Percentiles rank a stretch among this genome's conserved stretches.
These are phyloP conservation scores for Polytrichum formosum DNA, from an alignment of 225 moss, liverwort and hornwort genomes.

Conservation along the genomic window DNA sequence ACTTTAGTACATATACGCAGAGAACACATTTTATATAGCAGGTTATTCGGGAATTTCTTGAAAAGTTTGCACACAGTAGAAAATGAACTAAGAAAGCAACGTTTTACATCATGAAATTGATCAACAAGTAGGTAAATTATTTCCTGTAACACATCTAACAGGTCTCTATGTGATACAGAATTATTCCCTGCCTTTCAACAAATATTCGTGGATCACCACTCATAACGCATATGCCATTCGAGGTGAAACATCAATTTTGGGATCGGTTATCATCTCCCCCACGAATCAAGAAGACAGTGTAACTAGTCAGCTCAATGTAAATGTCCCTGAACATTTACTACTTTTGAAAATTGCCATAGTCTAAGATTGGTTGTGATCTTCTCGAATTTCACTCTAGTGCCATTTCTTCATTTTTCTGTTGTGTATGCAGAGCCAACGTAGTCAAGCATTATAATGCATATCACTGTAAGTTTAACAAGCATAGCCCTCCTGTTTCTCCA, in stretches of 20 bases:
- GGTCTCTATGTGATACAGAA: conserved; percentile 41
- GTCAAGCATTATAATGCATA: not conserved
- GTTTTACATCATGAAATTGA: not conserved
- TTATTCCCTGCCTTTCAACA: conserved; percentile 76
- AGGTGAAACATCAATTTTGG: conserved; percentile 39
- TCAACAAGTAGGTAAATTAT: not conserved
- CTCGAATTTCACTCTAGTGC: too few species aligned
- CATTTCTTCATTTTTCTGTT: too few species aligned
- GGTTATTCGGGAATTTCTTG: not conserved
- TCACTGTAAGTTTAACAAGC: not conserved
- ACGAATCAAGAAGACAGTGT: conserved; percentile 79
- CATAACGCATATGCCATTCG: conserved; percentile 82
- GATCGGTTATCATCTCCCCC: conserved; percentile 45
- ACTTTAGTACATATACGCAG: not conserved
- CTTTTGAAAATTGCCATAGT: too few species aligned
- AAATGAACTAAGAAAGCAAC: not conserved
- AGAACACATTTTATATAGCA: not conserved
- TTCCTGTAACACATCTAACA: conserved; percentile 6
- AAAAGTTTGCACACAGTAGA: not conserved
- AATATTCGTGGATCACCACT: conserved; percentile 88
- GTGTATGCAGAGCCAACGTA: too few species aligned
- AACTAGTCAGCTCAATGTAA: conserved; percentile 75
- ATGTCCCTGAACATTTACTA: not conserved
- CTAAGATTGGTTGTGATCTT: too few species aligned
- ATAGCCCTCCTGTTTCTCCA: not conserved